Evolutionary conservation across 2,329 filamentous ascomycete species (phyloP), one percentile per base, ranked within the genome.

Genomic region (Cladophialophora exuberans): DNA sequence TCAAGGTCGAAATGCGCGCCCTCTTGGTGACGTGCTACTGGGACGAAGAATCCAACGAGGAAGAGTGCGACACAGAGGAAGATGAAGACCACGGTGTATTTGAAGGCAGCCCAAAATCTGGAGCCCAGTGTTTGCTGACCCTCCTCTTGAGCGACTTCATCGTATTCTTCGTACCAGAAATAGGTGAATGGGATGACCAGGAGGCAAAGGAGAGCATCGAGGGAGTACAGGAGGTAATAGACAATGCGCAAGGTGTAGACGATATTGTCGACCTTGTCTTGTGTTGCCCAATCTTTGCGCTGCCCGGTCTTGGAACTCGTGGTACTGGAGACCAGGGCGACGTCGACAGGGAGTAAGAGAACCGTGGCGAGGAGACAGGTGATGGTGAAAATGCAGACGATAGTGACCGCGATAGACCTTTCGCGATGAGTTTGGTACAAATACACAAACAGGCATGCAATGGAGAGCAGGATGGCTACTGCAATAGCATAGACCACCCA

Each of bases 111-210:
- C 82, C 86, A 87, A 57, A 97, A 81, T 51, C 90, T 83, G 66
- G 84, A 82, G 5, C 79, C 80, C 55, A 87, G 72, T 2, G 88
- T 87, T 69, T 92, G 86, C 25, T 83, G 84, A 26, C 90, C 89
- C 57, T 89, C 83, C 65, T 96, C 89, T 28, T 87, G 82, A 58
- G 91, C 91, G 17, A 93, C 86, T 73, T 97, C 91, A 66, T 97
- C 93, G 63, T 96, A 96, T 72, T 97, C 94, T 71, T 99, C 94
- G 67, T 96, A 94, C 85, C 88, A 97, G 71, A 99, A 99, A 76
- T 99, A 99, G 43, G 92, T 88, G 69, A 99, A 99, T 0, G 94
- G 94, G 17, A 97, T 88, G 39, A 96, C 83, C 15, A 97, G 71
- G 41, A 99, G 79, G 68, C 94, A 99, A 9, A 99, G 83, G 4